Conservation (phyloP, 1,139 yeast genomes). For the Pneumocystis jirovecii region DNA sequence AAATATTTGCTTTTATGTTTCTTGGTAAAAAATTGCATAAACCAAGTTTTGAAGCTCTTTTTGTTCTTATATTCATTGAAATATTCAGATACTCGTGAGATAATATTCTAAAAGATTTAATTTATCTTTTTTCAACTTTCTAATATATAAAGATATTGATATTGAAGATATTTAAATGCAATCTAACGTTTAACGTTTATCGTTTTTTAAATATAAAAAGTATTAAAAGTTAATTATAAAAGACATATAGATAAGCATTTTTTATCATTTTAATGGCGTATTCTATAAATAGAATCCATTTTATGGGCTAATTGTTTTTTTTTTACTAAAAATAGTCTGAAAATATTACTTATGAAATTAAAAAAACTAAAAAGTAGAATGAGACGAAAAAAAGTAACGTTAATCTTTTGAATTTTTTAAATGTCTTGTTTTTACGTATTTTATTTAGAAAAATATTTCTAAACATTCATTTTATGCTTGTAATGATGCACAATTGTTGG, state of each 20-base stretch:
- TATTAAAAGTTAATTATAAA: too few species aligned
- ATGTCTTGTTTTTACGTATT: neutral
- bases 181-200: too few species aligned
- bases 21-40: neutral
- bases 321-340: neutral
- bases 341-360: neutral
- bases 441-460: neutral
- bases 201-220: too few species aligned
- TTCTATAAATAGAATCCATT: too few species aligned
- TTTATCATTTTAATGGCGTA: neutral
- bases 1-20: neutral
- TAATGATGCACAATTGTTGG: neutral
- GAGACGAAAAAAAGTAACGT: neutral
- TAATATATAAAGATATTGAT: neutral
- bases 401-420: neutral
- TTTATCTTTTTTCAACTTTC: neutral
- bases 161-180: too few species aligned
- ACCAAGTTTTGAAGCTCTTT: neutral
- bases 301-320: neutral
- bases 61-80: neutral
- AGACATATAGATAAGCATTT: neutral
- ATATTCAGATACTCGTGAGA: neutral
- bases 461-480: neutral
- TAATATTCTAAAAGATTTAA: neutral
- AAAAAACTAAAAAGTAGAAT: neutral